Base-by-base conservation (phyloP, 148 eudicot species). In the Camellia japonica region DNA sequence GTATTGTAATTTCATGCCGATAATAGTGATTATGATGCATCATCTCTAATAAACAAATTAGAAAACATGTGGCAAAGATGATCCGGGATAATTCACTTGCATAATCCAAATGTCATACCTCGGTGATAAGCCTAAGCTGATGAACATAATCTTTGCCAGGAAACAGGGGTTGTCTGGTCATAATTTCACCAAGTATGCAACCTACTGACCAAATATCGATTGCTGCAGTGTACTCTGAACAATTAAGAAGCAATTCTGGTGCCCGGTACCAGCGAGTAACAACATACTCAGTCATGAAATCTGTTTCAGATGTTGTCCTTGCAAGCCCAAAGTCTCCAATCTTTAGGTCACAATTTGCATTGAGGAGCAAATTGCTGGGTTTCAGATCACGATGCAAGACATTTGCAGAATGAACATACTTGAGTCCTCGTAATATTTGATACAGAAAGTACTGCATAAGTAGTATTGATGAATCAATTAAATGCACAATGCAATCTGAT, bases 171-270 rank as follows among this genome's bases (percentile, higher is more conserved):
- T 90, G 88, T 62, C 92, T 83, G 68, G 92, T 88, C 86, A 94
- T 82, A 46, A 92, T 87, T 80, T 94, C 98, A 79, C 94, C 94
- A 70, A 94, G 90, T 73, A 94, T 94, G 87, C 98, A 94, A 81
- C 98, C 98, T 46, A 94, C 98, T 73, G 98, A 92, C 98, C 98
- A 94, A 14, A 92, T 91, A 85, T 94, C 98, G 64, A 94, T 90
- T 38, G 98, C 97, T 84, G 96, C 87, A 68, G 94, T 90, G 81
- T 90, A 92, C 82, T 89, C 94, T 66, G 98, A 90, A 71, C 94
- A 92, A 76, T 89, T 92, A 6, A 94, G 79, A 79, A 94, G 91
- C 87, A 94, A 85, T 76, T 94, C 98, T 10, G 98, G 98, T 38
- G 97, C 93, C 66, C 98, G 88, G 74, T 94, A 92, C 98, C 98